phyloP scores from a whole-genome alignment of 345 rosid genomes.

The Trapa incisa region DNA sequence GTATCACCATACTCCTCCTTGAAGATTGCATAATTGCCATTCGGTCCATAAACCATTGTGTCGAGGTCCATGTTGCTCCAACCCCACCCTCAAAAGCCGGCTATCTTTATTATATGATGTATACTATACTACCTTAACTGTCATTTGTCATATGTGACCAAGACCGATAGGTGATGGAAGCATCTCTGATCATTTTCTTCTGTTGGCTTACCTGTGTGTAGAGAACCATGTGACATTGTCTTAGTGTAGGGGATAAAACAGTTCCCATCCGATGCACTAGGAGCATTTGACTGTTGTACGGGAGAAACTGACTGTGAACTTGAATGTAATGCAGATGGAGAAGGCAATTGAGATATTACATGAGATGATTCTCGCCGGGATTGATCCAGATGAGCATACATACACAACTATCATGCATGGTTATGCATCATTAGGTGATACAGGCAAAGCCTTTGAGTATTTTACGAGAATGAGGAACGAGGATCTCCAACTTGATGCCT shows the following conservation, averaged over 20 bases:
- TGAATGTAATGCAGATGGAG: conserved; percentile 50
- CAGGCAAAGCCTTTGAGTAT: conserved; percentile 83
- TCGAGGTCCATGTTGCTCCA: too few relatives aligned
- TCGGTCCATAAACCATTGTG: too few relatives aligned
- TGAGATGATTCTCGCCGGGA: conserved; percentile 73
- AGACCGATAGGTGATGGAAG: neutral
- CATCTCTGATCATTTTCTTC: neutral
- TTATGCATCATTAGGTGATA: conserved; percentile 86
- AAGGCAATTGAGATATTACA: conserved; percentile 79
- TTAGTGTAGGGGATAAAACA: neutral
- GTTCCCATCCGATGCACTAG: neutral
- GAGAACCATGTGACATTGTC: neutral
- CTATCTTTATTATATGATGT: neutral
- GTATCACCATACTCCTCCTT: too few relatives aligned
- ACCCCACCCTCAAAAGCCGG: neutral
- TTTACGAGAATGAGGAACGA: conserved; percentile 68
- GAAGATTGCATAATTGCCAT: too few relatives aligned
- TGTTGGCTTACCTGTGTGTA: neutral
- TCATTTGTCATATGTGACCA: neutral
- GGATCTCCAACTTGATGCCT: conserved; percentile 76
- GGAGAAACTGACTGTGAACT: neutral
- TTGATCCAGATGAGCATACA: conserved; percentile 75
- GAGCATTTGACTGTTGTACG: neutral
- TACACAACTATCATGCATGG: conserved; percentile 97
- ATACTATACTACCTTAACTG: neutral